Evolutionary conservation across 1,284 basidiomycete species (phyloP).

Genomic region (Marasmius oreades): DNA sequence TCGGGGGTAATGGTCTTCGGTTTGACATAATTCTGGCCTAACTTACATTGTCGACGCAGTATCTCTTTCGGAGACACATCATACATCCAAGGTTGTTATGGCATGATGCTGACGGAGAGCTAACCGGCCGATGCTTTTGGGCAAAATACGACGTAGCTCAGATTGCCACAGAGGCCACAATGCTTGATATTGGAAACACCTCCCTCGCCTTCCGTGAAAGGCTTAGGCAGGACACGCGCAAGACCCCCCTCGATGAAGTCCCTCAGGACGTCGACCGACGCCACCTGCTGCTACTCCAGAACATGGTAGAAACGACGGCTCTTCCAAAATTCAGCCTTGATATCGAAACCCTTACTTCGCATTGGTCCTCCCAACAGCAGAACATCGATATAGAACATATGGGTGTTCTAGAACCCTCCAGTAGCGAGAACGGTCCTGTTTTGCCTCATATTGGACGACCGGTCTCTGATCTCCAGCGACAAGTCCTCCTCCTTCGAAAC

Average conservation of each 20-base stretch:
- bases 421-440: slow-evolving; percentile 3
- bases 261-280: not conserved
- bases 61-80: slow-evolving; percentile 66
- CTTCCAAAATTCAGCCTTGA: slow-evolving; percentile 65
- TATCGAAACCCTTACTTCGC: slow-evolving; percentile 47
- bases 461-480: slow-evolving; percentile 67
- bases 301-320: slow-evolving; percentile 67
- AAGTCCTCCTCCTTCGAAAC: slow-evolving; percentile 68
- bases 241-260: not conserved
- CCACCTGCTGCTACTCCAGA: slow-evolving; percentile 39
- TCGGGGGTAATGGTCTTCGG: not conserved
- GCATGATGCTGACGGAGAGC: slow-evolving; percentile 60
- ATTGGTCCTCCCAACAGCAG: slow-evolving; percentile 39
- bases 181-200: slow-evolving; percentile 63
- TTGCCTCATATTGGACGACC: slow-evolving; percentile 47
- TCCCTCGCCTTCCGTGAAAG: slow-evolving; percentile 37
- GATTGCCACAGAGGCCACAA: slow-evolving; percentile 68
- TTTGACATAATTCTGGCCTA: not conserved
- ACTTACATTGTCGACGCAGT: slow-evolving; percentile 34
- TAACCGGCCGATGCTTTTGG: slow-evolving; percentile 65
- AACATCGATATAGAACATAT: slow-evolving; percentile 19
- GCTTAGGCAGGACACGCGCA: slow-evolving; percentile 13
- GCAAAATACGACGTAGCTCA: slow-evolving; percentile 58
- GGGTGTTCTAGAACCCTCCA: not conserved
- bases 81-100: slow-evolving; percentile 73